Evolutionary conservation across 2,329 filamentous ascomycete genomes (phyloP), one percentile per base, ranked within the genome.

Genomic region (Trichoderma semiorbis): DNA sequence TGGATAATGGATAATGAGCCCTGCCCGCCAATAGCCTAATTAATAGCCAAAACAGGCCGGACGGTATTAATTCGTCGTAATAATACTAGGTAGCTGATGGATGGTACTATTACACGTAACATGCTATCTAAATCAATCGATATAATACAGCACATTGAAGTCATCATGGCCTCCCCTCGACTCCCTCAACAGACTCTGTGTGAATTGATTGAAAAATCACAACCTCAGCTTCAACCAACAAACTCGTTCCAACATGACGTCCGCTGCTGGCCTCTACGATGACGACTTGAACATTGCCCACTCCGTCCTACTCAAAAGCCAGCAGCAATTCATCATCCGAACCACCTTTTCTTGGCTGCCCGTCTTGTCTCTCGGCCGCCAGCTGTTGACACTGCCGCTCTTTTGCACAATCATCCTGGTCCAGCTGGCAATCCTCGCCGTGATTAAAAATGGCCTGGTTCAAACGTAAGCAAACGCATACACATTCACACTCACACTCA

Each of bases 1-100:
- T 67, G 64, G 64, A 36, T 67, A 67, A 57, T 67, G 64, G 64
- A 36, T 67, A 67, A 67, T 66, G n/a, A 36, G 21, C 12, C 34
- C 14, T 39, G 36, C 43, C 43, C 18, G 11, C 50, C 64, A 67
- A 67, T 57, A 67, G 64, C 64, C 64, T 67, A 67, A 67, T 67
- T 67, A 67, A 67, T 67, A 67, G 50, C 50, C 3, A 24, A 60
- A 60, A 60, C 64, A 57, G 21, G 24, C 36, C 36, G 32, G 34
- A 26, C 30, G 30, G 36, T 39, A 39, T 39, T 36, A 55, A 32
- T 21, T 57, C 28, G 26, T 18, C 18, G 55, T 26, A 30, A 10
- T 39, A 18, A 18, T 18, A n/a, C n/a, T n/a, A n/a, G n/a, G n/a
- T n/a, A 39, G 36, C 36, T 39, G 36, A 8, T 39, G 36, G 36